Evolutionary conservation across 2,329 filamentous ascomycete genomes (phyloP), one percentile per base, ranked within the genome.

Genomic region (Verticillium nubilum): DNA sequence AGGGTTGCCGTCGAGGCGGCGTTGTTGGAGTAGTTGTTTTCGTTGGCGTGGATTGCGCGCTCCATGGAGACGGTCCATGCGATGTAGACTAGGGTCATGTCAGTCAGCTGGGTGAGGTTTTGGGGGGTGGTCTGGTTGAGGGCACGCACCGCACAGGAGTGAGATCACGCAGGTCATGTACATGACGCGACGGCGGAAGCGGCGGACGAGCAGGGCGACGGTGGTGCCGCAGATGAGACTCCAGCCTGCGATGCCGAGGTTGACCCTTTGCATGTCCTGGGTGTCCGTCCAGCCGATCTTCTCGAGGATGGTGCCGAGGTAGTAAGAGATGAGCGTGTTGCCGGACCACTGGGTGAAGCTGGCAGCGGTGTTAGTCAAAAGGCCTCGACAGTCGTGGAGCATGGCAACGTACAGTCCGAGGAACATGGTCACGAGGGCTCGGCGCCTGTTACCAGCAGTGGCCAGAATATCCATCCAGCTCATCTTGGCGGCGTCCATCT

Each of bases 391-490:
- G n/a, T 25, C 12, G 47, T 5, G 23, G 23, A 50, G n/a, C 17
- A 17, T 15, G 10, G 50, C 17, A 17, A 56, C 54, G 5, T 25
- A 56, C 54, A 85, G 67, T 31, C 81, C 80, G 10, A 85, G 73
- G 50, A 81, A 74, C 0, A 73, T 69, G 17, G 78, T 76, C 64
- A 85, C 77, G 55, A 82, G 66, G 5, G 79, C 72, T 33, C 81
- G 78, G 33, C 79, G 76, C 1, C 78, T 76, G 70, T 81, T 82
- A 17, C 79, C 83, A 1, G 76, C 60, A 0, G 80, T 81, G 54
- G 71, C 72, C 26, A 85, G 62, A 68, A 85, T 73, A 62, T 84
- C 81, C 60, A 71, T 62, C 83, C 84, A 87, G 5, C 78, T 79
- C 60, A 75, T 72, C 60, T 80, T 80, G 26, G 81, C 77, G 56